These are phyloP conservation scores for Salisapilia sapeloensis DNA, from an alignment of 352 stramenopile species.

Conservation along the genomic window DNA sequence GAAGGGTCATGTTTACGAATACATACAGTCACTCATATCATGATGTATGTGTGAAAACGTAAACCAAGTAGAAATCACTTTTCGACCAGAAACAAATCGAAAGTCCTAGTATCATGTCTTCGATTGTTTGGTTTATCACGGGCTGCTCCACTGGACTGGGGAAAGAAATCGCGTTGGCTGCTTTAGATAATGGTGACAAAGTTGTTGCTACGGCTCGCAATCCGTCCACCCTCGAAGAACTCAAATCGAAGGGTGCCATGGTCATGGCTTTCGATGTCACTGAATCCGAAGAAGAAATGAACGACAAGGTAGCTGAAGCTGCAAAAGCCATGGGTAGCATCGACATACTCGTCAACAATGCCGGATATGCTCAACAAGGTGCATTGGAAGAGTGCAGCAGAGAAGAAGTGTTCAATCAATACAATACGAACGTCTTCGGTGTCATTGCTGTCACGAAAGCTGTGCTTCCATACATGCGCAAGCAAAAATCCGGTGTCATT, in stretches of 20 bases:
- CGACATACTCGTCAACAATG: slow-evolving; percentile 37
- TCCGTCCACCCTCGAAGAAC: slow-evolving; percentile 12
- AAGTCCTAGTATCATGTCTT: too few species aligned
- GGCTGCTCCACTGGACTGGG: slow-evolving; percentile 28
- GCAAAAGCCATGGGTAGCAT: slow-evolving; percentile 19
- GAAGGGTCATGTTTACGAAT: too few species aligned
- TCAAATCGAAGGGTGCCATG: slow-evolving; percentile 10
- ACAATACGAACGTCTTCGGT: slow-evolving; percentile 30
- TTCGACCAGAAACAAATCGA: too few species aligned
- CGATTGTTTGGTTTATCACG: slow-evolving; percentile 38
- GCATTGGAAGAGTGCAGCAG: slow-evolving; percentile 8
- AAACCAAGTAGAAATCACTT: too few species aligned
- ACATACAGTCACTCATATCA: too few species aligned
- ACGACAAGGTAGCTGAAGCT: slow-evolving; percentile 10
- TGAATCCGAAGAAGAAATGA: slow-evolving; percentile 10
- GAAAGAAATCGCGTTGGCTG: slow-evolving; percentile 19
- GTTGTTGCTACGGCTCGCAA: slow-evolving; percentile 30
- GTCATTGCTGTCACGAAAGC: slow-evolving; percentile 12
- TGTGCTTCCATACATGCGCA: slow-evolving; percentile 20
- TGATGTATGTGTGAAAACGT: too few species aligned
- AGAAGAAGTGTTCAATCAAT: slow-evolving; percentile 15
- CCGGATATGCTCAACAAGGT: slow-evolving; percentile 18
- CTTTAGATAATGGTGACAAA: slow-evolving; percentile 18
- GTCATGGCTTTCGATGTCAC: slow-evolving; percentile 23
- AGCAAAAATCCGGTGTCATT: slow-evolving; percentile 12